phyloP scores from a whole-genome alignment of 1,284 basidiomycete genomes.

The Boletus smithii region DNA sequence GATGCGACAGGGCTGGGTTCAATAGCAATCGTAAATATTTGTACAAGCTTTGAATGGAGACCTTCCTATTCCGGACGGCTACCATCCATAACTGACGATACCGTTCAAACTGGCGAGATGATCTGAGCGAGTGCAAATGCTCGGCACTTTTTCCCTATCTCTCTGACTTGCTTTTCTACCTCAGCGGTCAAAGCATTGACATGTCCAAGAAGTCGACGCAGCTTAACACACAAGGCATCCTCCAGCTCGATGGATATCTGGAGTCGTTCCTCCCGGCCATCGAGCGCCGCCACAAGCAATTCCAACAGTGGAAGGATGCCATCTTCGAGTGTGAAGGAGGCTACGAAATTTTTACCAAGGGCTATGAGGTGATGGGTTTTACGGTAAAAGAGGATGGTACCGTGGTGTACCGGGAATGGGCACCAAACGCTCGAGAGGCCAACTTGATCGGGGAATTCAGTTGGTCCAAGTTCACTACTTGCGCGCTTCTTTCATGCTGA shows the following conservation, averaged over 20 bases:
- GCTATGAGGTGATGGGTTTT: slow-evolving; percentile 85
- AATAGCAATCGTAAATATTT: slow-evolving; percentile 4
- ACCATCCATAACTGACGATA: neutral
- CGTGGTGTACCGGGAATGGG: slow-evolving; percentile 93
- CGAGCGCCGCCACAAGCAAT: slow-evolving; percentile 67
- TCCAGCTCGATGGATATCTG: slow-evolving; percentile 70
- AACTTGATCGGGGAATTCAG: slow-evolving; percentile 95
- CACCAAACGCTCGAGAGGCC: slow-evolving; percentile 83
- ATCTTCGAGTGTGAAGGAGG: slow-evolving; percentile 83
- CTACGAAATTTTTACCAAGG: slow-evolving; percentile 84
- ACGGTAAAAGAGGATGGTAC: slow-evolving; percentile 67
- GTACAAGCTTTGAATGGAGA: neutral
- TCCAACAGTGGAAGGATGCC: slow-evolving; percentile 69
- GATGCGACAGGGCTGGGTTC: slow-evolving; percentile 28
- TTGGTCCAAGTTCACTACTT: slow-evolving; percentile 42
- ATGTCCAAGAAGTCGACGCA: slow-evolving; percentile 39
- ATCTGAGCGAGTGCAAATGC: slow-evolving; percentile 9
- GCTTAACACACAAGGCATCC: slow-evolving; percentile 53
- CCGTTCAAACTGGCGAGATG: slow-evolving; percentile 1
- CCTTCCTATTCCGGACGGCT: slow-evolving; percentile 16
- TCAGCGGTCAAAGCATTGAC: neutral
- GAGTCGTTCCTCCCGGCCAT: slow-evolving; percentile 73
- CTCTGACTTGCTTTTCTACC: slow-evolving; percentile 7
- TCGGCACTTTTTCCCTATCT: slow-evolving; percentile 10
- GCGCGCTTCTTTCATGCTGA: neutral